Percentiles rank a stretch among this genome's conserved stretches.
phyloP scores from a whole-genome alignment of 208 protist genomes.

The Acanthamoeba culbertsoni region DNA sequence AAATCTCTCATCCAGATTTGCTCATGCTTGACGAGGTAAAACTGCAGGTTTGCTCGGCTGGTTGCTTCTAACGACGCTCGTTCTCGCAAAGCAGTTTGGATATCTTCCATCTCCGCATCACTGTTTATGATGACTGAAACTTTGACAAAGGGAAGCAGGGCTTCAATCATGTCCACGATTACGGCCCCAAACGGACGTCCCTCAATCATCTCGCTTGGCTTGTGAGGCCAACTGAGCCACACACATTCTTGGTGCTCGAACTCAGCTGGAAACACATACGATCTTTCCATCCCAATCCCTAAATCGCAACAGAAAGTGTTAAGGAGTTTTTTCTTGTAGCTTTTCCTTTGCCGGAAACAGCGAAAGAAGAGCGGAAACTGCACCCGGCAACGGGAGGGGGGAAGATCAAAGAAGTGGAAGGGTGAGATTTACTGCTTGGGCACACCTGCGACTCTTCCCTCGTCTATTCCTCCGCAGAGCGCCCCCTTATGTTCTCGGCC shows the following conservation, averaged over 20 bases:
- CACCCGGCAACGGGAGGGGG: no score
- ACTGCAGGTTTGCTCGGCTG: neutral
- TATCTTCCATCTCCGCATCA: neutral
- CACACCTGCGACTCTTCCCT: no score
- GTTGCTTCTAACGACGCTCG: neutral
- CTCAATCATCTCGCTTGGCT: neutral
- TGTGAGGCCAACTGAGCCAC: constrained; percentile 20
- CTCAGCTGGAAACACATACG: constrained; percentile 47
- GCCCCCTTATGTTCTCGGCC: neutral
- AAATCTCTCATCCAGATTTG: constrained; percentile 69
- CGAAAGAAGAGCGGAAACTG: no score
- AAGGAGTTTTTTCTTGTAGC: no score
- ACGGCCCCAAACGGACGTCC: neutral
- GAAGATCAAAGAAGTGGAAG: no score
- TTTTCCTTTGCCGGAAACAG: neutral
- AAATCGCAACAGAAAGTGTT: neutral
- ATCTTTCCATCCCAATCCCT: neutral
- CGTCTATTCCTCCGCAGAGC: no score
- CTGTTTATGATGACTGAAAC: neutral
- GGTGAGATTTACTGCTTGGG: no score
- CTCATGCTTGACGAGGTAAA: neutral
- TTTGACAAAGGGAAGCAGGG: neutral
- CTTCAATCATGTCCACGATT: constrained; percentile 5
- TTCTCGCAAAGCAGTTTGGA: neutral
- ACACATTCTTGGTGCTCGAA: constrained; percentile 42